Base-by-base conservation (phyloP, 108 stramenopile species). In the Pseudonitzschia delicatissima region DNA sequence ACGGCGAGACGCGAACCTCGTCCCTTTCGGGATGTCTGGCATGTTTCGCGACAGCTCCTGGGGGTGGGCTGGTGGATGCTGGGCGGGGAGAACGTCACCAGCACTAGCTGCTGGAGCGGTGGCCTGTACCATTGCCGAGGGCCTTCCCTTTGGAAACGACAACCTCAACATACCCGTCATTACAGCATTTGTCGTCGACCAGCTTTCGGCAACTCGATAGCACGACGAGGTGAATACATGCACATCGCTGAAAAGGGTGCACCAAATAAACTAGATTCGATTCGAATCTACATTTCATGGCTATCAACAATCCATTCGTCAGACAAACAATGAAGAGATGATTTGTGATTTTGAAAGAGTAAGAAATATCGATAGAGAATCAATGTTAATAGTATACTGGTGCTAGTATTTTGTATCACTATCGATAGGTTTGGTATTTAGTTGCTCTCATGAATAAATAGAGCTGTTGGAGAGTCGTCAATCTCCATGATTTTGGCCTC, bases 131-230 rank as follows among this genome's bases (percentile, higher is more conserved):
- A 28, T 80, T 23, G 84, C 81, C 7, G 84, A 85, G 42, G 76
- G 69, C 3, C 36, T 77, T 6, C 79, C 80, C 4, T 63, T 67
- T 35, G 84, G 72, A 4, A 77, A 85, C 40, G 84, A 85, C 76
- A 85, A 85, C 55, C 57, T 85, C 34, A 64, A 71, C 18, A 82
- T 85, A 50, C 84, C 84, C 4, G 28, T 85, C 13, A 21, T 74
- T 0, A 85, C 84, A 32, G 81, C 78, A 11, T 29, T 67, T 1
- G 69, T 50, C 9, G 70, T 80, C 17, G 66, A 75, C 9, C 20
- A 26, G 57, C 33, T 31, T 8, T 31, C 33, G 7, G n/a, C 25
- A 59, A 13, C 7, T 34, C 9, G 13, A 59, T 31, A 39, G 37
- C 37, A 39, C 37, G 37, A 39, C 37, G 37, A 11, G 37, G 37